phyloP scores from a whole-genome alignment of 176 grass and related monocot genomes.

The Pontederia paniculata region DNA sequence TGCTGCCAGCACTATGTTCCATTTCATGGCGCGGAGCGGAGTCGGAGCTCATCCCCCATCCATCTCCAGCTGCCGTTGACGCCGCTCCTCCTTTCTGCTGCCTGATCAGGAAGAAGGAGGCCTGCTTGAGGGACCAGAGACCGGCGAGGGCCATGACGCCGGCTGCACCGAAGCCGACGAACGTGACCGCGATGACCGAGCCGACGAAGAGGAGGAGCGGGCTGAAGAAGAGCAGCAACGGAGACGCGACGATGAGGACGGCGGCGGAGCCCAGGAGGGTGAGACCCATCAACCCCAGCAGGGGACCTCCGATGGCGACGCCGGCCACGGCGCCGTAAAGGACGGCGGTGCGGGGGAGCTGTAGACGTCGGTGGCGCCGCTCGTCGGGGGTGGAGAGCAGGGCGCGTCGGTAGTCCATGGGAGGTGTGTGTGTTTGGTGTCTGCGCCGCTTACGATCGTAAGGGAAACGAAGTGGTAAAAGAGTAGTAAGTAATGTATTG shows the following conservation, averaged over 20 bases:
- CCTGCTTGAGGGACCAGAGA: not conserved
- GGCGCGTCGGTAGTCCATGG: no score
- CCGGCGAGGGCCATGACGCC: not conserved
- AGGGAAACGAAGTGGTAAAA: no score
- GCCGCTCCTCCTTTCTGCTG: no score
- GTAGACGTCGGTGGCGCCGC: not conserved
- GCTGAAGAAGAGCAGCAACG: constrained; percentile 4
- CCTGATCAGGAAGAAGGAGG: not conserved
- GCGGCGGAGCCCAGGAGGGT: not conserved
- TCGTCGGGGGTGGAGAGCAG: not conserved
- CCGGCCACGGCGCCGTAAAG: not conserved
- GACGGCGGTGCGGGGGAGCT: not conserved
- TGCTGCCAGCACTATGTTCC: no score
- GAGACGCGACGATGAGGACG: constrained; percentile 1
- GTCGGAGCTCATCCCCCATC: no score
- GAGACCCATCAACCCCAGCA: not conserved
- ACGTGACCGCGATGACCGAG: not conserved
- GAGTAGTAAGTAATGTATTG: no score
- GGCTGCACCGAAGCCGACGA: not conserved
- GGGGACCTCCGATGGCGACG: not conserved
- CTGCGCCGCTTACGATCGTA: no score
- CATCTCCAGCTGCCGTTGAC: no score
- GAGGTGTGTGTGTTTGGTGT: no score
- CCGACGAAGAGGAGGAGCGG: not conserved
- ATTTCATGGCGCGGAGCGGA: no score